Conservation (phyloP, 2,329 filamentous ascomycete species). For the Colletotrichum costaricense region DNA sequence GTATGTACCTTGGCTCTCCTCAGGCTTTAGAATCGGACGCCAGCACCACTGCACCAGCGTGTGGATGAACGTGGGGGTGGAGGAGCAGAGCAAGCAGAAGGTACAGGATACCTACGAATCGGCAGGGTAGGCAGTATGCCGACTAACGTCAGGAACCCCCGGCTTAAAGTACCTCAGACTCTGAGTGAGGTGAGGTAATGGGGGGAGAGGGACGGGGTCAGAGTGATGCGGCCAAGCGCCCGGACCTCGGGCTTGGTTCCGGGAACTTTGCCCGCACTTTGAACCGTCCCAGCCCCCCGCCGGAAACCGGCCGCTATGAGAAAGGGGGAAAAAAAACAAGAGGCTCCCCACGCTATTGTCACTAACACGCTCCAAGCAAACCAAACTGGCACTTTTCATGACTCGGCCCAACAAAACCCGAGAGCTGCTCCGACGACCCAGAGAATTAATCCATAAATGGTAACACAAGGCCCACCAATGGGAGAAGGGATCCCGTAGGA, state of each 20-base stretch:
- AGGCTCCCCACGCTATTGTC: background rate
- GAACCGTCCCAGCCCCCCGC: background rate
- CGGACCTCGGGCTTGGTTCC: constrained; percentile 21
- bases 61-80: background rate
- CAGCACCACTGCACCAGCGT: too few species aligned
- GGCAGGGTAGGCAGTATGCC: background rate
- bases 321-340: background rate
- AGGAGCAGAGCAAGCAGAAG: background rate
- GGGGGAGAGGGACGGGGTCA: background rate
- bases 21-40: too few species aligned
- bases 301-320: background rate
- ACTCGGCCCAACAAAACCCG: constrained; percentile 31
- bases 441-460: constrained; percentile 33
- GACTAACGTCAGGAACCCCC: background rate
- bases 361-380: background rate
- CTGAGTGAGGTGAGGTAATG: background rate
- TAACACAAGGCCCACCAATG: constrained; percentile 14
- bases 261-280: constrained; percentile 22
- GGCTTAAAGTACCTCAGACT: background rate
- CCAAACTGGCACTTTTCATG: constrained; percentile 4
- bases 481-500: constrained; percentile 1
- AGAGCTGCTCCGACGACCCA: constrained; percentile 24
- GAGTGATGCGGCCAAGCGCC: background rate
- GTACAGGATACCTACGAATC: background rate
- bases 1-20: background rate